Conservation (phyloP, 2,329 filamentous ascomycete genomes). For the Chaetothyriales sp. region DNA sequence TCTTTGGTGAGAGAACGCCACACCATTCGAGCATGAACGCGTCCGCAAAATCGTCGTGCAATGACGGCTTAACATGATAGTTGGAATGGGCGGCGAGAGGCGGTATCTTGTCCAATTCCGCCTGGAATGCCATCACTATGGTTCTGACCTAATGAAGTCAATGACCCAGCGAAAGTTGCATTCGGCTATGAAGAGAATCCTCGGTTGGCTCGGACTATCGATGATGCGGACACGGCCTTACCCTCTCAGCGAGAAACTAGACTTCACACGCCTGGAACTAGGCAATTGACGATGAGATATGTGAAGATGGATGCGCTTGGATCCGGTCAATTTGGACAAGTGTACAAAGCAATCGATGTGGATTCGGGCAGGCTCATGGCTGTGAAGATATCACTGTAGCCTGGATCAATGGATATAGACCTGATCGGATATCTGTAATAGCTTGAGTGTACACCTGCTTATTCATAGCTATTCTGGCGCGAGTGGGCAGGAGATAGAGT, state of each 20-base stretch:
- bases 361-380: constrained; percentile 15
- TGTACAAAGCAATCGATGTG: constrained; percentile 14
- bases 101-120: constrained; percentile 7
- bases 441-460: too few species aligned
- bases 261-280: neutral
- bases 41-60: constrained; percentile 12
- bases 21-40: constrained; percentile 8
- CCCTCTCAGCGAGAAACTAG: neutral
- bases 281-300: constrained; percentile 10
- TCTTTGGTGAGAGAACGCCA: constrained; percentile 10
- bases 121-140: constrained; percentile 5
- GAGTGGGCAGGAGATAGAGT: too few species aligned
- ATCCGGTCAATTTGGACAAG: constrained; percentile 11
- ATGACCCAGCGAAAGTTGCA: too few species aligned
- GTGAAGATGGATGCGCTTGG: constrained; percentile 1
- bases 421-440: too few species aligned
- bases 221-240: neutral
- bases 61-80: constrained; percentile 6
- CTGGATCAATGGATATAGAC: too few species aligned
- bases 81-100: constrained; percentile 11
- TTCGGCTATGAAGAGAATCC: neutral
- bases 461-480: too few species aligned
- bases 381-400: constrained; percentile 10
- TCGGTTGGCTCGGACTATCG: neutral
- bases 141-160: too few species aligned